These are phyloP conservation scores for Parietaria judaica DNA, from an alignment of 306 rosid genomes.

Conservation along the genomic window DNA sequence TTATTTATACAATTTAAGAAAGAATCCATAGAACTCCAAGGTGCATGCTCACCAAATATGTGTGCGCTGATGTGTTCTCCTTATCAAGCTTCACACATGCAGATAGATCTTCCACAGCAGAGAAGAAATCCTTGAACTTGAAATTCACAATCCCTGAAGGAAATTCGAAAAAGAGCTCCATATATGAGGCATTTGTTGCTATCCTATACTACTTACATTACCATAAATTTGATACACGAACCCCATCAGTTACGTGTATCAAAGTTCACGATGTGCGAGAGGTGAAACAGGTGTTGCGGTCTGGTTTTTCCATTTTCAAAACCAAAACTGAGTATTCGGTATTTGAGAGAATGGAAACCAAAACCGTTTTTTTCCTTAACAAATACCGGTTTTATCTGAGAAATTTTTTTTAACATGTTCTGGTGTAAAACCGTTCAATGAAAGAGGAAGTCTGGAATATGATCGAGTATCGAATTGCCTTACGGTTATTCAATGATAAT, in stretches of 20 bases:
- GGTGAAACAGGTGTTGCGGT: not conserved
- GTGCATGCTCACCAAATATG: slow-evolving; percentile 61
- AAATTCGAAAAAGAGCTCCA: not conserved
- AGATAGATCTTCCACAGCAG: slow-evolving; percentile 69
- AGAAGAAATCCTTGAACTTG: slow-evolving; percentile 72
- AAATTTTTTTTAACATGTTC: too few species aligned
- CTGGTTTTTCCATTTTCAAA: not conserved
- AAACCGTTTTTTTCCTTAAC: too few species aligned
- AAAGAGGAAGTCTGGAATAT: too few species aligned
- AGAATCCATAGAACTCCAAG: slow-evolving; percentile 13
- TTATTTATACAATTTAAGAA: slow-evolving; percentile 16
- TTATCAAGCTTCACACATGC: slow-evolving; percentile 61
- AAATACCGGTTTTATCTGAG: too few species aligned
- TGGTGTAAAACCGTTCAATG: too few species aligned
- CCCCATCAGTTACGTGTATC: not conserved
- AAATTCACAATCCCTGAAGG: slow-evolving; percentile 65
- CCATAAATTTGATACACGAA: not conserved
- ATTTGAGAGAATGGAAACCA: too few species aligned
- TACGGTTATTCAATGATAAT: too few species aligned
- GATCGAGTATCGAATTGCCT: too few species aligned
- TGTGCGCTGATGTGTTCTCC: slow-evolving; percentile 67
- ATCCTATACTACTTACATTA: not conserved
- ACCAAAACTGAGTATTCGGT: too few species aligned
- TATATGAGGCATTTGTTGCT: not conserved
- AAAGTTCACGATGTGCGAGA: too few species aligned